These are phyloP conservation scores for Isoetes engelmannii DNA, from an alignment of 83 land plant species.

Conservation along the genomic window DNA sequence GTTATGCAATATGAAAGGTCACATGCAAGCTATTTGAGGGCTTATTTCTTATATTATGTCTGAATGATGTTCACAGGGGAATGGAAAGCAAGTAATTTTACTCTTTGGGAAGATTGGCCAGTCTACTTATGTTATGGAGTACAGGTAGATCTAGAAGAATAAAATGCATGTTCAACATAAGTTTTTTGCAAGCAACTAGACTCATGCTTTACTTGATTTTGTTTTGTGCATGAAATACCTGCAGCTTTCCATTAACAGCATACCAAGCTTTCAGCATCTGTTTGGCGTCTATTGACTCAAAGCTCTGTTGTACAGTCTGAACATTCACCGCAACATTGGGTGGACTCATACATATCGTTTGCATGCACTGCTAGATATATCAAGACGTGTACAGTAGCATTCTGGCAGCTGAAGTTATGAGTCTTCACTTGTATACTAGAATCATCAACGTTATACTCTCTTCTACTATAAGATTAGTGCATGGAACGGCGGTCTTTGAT, in stretches of 20 bases:
- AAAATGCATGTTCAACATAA: neutral
- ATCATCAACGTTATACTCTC: too few relatives aligned
- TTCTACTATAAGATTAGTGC: too few relatives aligned
- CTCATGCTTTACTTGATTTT: neutral
- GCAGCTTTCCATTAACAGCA: constrained; percentile 21
- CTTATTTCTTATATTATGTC: neutral
- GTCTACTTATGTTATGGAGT: constrained; percentile 26
- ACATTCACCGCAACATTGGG: constrained; percentile 6
- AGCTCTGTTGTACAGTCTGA: constrained; percentile 27
- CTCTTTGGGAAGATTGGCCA: constrained; percentile 24
- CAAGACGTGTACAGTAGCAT: too few relatives aligned
- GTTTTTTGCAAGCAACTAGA: neutral
- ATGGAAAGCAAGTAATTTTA: constrained; percentile 18
- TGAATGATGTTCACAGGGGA: constrained; percentile 7
- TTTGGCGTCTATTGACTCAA: constrained; percentile 23
- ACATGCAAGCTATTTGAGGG: neutral
- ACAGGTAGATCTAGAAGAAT: constrained; percentile 8
- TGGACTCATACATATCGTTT: too few relatives aligned
- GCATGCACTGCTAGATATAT: too few relatives aligned
- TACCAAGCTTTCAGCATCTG: constrained; percentile 27
- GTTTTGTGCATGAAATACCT: neutral
- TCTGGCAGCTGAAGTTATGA: too few relatives aligned
- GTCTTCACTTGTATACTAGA: too few relatives aligned
- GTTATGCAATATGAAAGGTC: too few relatives aligned
- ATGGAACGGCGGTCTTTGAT: too few relatives aligned